Percentiles rank a stretch among this genome's conserved stretches.
phyloP scores from a whole-genome alignment of 1,284 basidiomycete genomes.

The Ceratobasidium papillatum region DNA sequence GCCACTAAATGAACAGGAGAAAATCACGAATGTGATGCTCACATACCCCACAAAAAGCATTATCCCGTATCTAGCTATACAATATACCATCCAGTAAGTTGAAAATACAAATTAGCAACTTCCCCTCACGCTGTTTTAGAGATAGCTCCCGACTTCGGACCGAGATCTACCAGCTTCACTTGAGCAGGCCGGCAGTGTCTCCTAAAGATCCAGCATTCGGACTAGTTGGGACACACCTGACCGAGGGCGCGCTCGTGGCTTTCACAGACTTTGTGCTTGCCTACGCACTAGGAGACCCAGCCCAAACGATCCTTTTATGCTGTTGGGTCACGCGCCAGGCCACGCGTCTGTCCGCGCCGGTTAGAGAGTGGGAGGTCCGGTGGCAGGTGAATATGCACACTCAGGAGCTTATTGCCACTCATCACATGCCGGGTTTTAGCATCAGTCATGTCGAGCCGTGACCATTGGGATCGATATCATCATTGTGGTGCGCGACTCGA shows the following conservation, averaged over 20 bases:
- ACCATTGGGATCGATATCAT: constrained; percentile 11
- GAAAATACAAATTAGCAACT: neutral
- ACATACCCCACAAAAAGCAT: neutral
- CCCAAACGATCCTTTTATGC: constrained; percentile 21
- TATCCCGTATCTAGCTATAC: constrained; percentile 17
- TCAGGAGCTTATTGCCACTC: neutral
- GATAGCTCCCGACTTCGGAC: constrained; percentile 23
- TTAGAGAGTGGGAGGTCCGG: constrained; percentile 9
- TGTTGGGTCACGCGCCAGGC: constrained; percentile 25
- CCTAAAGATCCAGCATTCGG: neutral
- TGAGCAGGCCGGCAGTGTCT: neutral
- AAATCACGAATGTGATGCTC: constrained; percentile 10
- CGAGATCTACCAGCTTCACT: constrained; percentile 25
- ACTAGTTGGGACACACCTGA: constrained; percentile 2
- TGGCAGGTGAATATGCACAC: constrained; percentile 13
- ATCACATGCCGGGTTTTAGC: constrained; percentile 1
- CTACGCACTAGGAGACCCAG: constrained; percentile 19
- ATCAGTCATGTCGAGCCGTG: constrained; percentile 15
- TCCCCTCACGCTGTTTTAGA: neutral
- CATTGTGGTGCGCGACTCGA: constrained; percentile 24
- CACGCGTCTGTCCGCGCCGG: constrained; percentile 4
- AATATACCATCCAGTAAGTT: neutral
- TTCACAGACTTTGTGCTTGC: constrained; percentile 26
- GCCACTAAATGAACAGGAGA: neutral
- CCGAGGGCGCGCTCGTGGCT: constrained; percentile 31